Evolutionary conservation across 2,329 filamentous ascomycete species (phyloP), one percentile per base, ranked within the genome.

Genomic region (Didymella arachidicola): DNA sequence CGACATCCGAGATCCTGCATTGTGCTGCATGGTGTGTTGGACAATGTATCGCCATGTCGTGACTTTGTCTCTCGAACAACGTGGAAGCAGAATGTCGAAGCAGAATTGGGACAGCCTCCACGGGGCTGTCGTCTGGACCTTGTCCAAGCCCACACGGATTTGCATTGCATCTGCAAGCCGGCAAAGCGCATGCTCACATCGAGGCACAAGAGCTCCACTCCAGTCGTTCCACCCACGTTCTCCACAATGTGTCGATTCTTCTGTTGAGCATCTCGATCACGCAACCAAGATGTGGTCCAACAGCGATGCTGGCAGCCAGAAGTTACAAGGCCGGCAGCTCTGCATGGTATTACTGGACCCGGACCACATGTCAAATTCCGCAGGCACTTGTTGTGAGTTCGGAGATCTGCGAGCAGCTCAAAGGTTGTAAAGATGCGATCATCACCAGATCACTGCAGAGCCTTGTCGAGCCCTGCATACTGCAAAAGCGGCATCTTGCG

Each of bases 251-350:
- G 27, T 27, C 25, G 22, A 27, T 43, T 25, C 18, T 32, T 34
- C 39, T 19, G 39, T 52, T 36, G 39, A 52, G 49, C 52, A 43
- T 39, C 52, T 55, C 52, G 44, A 45, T 51, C 36, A 38, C 22
- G n/a, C 32, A 34, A 4, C 14, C 8, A 44, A 14, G 10, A 7
- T 11, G 25, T 43, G 41, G 27, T n/a, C 4, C 25, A 7, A 3
- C 3, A 4, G 25, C 2, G 39, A 26, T 42, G 39, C 26, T 25
- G 19, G 19, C 41, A 27, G 14, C n/a, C 22, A 16, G 25, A 26
- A 26, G 22, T 43, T 7, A 7, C 41, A 43, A 43, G 41, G 41
- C 41, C n/a, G 22, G n/a, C 41, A 43, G 25, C 16, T 25, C 25
- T 43, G 25, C 41, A 27, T n/a, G n/a, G 30, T 14, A 16, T 43